Percentiles rank a stretch among this genome's conserved stretches.
Evolutionary conservation across 2,329 filamentous ascomycete genomes (phyloP).

Genomic region (Colletotrichum somersetense): DNA sequence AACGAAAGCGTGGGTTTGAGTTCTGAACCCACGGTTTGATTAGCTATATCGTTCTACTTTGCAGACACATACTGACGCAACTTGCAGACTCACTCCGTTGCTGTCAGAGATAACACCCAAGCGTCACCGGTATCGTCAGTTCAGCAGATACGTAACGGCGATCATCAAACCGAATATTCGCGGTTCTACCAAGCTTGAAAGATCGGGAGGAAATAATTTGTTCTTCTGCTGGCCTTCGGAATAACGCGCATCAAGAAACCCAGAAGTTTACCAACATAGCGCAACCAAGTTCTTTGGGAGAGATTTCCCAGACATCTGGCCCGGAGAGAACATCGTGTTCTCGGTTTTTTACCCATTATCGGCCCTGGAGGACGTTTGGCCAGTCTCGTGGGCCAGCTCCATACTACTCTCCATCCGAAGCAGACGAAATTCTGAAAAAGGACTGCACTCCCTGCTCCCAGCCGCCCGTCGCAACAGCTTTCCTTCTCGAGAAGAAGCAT

Average conservation of each 20-base stretch:
- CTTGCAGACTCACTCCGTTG: neutral
- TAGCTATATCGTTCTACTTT: neutral
- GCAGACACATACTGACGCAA: neutral
- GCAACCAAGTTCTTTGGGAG: neutral
- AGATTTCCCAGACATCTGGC: neutral
- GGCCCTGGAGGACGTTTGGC: no score
- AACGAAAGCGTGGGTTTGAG: neutral
- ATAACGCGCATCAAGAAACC: neutral
- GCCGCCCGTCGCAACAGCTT: neutral
- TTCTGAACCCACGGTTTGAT: conserved; percentile 1
- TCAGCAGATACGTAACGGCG: neutral
- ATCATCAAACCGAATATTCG: neutral
- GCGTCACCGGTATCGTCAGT: neutral
- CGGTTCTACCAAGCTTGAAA: neutral
- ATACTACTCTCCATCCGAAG: neutral
- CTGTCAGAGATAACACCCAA: neutral
- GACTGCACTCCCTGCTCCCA: neutral
- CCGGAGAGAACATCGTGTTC: neutral
- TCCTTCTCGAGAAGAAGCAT: neutral
- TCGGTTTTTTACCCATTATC: neutral
- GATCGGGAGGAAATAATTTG: no score
- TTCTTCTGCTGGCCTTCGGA: no score
- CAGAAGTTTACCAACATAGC: neutral
- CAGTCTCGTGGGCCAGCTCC: neutral
- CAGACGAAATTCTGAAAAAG: neutral